Base-by-base conservation (phyloP, 345 rosid genomes). In the Citropsis articulata region DNA sequence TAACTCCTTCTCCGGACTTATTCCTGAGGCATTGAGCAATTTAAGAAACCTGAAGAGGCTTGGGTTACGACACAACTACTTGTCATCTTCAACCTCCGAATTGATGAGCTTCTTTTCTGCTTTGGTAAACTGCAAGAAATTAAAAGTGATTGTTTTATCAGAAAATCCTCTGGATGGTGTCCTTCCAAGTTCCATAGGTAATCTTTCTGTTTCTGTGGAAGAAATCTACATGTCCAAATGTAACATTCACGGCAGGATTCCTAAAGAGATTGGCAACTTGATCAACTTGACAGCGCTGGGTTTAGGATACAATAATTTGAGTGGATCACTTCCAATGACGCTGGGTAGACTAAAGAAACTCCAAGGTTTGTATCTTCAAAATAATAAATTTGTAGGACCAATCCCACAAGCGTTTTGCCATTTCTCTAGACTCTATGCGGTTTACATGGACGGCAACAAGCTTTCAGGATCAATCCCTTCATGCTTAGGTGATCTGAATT, bases 191-290 rank as follows among this genome's bases (percentile, higher is more conserved):
- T 81, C 78, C 1, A 24, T 81, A 33, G 71, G 68, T 1, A 81
- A 77, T 66, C 66, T 81, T 6, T 71, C 80, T 0, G 7, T 22
- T 6, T 57, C 74, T 12, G 13, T 75, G 31, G 25, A 75, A 45
- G 0, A 14, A 0, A 71, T 79, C 2, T 1, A 0, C 21, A 36
- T 66, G 28, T 0, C 1, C 8, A 3, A 59, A 10, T 78, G 81
- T 63, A 73, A 73, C 14, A 40, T 82, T 7, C 30, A 7, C 0
- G 85, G 85, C 1, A 38, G 2, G 4, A 83, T 79, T 50, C 85
- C 82, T 9, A 0, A 5, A 24, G 83, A 56, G 53, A 55, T 77
- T 1, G 64, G 78, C 18, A 69, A 24, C 21, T 36, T 80, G 21
- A 77, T 45, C 35, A 70, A 59, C 77, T 59, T 77, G 42, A 65